These are phyloP conservation scores for Leptographium flavum DNA, from an alignment of 2,329 filamentous ascomycete species.

Conservation along the genomic window DNA sequence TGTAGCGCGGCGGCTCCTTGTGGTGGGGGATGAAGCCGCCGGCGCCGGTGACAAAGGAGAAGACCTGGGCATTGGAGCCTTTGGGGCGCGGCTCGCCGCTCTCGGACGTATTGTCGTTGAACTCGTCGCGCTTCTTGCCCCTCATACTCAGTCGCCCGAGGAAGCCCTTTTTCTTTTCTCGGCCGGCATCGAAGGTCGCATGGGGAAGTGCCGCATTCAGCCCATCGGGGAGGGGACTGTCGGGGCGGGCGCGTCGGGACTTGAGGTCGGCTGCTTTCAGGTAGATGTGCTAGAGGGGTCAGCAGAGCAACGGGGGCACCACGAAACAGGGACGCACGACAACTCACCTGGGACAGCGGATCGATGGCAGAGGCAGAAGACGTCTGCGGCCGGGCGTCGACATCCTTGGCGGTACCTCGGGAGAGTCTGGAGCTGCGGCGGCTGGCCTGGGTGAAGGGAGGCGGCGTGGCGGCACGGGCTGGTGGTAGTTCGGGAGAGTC, in stretches of 20 bases:
- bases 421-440: not conserved
- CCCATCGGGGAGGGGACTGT: constrained; percentile 26
- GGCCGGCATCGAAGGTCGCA: no score
- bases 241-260: no score
- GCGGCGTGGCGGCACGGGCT: not conserved
- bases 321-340: no score
- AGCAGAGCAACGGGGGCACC: not conserved
- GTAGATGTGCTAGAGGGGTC: constrained; percentile 38
- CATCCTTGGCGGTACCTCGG: not conserved
- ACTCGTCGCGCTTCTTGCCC: constrained; percentile 50
- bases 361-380: constrained; percentile 14
- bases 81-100: constrained; percentile 53
- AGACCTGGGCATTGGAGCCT: constrained; percentile 70
- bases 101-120: constrained; percentile 56
- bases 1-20: constrained; percentile 81
- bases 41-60: constrained; percentile 59
- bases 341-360: constrained; percentile 16
- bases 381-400: constrained; percentile 1
- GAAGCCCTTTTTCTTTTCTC: constrained; percentile 81
- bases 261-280: constrained; percentile 51
- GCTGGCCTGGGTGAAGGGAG: not conserved
- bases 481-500: no score
- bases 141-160: constrained; percentile 67
- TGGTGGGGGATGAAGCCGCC: constrained; percentile 71
- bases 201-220: no score